These are phyloP conservation scores for Panaeolus cyanescens DNA, from an alignment of 768 basidiomycete genomes.

Conservation along the genomic window DNA sequence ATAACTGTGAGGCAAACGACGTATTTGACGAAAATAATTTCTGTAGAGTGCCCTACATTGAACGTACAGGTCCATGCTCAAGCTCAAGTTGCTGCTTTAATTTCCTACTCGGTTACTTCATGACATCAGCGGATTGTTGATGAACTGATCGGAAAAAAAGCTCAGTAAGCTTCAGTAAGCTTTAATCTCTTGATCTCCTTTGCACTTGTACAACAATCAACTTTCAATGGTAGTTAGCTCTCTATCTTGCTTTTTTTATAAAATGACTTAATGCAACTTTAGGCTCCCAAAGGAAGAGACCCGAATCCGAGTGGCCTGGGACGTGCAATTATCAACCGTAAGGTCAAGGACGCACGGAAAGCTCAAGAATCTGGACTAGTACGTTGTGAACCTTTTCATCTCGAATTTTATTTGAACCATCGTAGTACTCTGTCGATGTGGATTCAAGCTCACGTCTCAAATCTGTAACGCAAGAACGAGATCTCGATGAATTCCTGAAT, in stretches of 20 bases:
- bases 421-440: slow-evolving; percentile 76
- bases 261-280: not conserved
- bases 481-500: slow-evolving; percentile 94
- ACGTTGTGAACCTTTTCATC: not conserved
- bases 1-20: slow-evolving; percentile 42
- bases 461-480: slow-evolving; percentile 94
- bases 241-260: not conserved
- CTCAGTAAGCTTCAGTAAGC: too few species aligned
- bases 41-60: slow-evolving; percentile 35
- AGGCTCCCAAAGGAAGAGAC: slow-evolving; percentile 64
- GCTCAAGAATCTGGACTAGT: slow-evolving; percentile 66
- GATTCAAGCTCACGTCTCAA: slow-evolving; percentile 70
- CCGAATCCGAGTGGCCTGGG: slow-evolving; percentile 84
- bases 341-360: slow-evolving; percentile 72
- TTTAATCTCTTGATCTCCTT: not conserved
- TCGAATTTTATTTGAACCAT: slow-evolving; percentile 7
- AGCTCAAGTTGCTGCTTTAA: not conserved
- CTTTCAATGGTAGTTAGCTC: slow-evolving; percentile 10
- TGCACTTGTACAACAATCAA: not conserved
- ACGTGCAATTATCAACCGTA: slow-evolving; percentile 92
- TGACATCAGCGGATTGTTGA: not conserved
- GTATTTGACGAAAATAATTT: slow-evolving; percentile 41
- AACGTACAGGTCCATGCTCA: slow-evolving; percentile 10
- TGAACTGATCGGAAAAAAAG: not conserved
- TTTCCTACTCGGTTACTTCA: not conserved